Conservation (phyloP, 371 early-diverging fungal genomes). For the Lichtheimia ornata region DNA sequence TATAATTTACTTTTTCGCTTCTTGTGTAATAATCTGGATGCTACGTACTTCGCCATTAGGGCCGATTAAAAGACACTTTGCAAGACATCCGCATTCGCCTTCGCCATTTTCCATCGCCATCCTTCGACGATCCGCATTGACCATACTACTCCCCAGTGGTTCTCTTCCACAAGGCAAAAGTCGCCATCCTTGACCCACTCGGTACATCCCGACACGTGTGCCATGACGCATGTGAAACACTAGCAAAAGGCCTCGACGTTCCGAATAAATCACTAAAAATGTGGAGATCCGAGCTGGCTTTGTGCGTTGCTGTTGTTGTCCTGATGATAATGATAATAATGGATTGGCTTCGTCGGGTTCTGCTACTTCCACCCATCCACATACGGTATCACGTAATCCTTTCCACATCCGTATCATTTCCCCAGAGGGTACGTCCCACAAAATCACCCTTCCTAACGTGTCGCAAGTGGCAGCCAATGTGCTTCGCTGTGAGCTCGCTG, state of each 20-base stretch:
- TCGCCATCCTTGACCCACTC: conserved; percentile 62
- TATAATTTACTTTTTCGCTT: not conserved
- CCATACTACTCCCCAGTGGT: conserved; percentile 43
- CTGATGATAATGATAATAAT: not conserved
- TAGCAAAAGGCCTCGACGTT: conserved; percentile 57
- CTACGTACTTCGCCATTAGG: conserved; percentile 59
- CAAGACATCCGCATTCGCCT: conserved; percentile 35
- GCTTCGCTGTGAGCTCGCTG: conserved; percentile 46
- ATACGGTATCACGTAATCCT: conserved; percentile 64
- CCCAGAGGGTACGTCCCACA: conserved; percentile 58
- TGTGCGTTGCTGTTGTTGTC: conserved; percentile 1
- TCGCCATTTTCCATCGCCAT: conserved; percentile 16
- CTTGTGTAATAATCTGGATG: conserved; percentile 26
- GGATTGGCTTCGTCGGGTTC: conserved; percentile 22
- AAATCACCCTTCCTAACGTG: conserved; percentile 61
- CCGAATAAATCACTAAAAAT: conserved; percentile 63
- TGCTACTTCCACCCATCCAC: conserved; percentile 61
- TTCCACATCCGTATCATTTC: conserved; percentile 72
- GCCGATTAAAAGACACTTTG: conserved; percentile 57
- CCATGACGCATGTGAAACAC: conserved; percentile 66
- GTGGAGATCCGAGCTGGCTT: conserved; percentile 28
- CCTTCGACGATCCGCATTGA: conserved; percentile 31
- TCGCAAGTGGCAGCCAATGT: conserved; percentile 64
- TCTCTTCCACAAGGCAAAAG: conserved; percentile 46
- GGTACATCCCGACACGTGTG: conserved; percentile 59